Conservation (phyloP, 164 flowering plant genomes). For the Vitis riparia region DNA sequence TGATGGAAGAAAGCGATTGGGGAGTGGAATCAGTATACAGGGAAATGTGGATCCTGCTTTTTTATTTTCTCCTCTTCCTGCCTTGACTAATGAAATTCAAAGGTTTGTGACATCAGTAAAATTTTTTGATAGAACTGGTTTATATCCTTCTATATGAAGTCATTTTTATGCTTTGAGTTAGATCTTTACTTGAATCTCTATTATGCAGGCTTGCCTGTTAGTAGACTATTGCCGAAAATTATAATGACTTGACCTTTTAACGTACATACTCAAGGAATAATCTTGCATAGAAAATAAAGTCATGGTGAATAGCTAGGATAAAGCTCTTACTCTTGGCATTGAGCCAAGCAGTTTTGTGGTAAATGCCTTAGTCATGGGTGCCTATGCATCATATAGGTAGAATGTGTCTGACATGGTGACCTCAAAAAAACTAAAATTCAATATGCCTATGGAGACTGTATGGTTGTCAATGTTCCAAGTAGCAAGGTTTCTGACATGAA, state of each 20-base stretch:
- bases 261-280: not conserved
- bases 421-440: no score
- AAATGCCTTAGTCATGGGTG: no score
- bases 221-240: not conserved
- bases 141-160: not conserved
- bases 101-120: conserved; percentile 39
- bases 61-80: conserved; percentile 80
- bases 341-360: no score
- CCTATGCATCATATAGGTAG: no score
- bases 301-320: not conserved
- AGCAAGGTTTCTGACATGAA: no score
- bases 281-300: not conserved
- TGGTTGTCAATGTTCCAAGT: no score
- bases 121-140: not conserved
- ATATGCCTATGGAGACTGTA: no score
- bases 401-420: no score
- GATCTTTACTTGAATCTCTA: no score
- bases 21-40: conserved; percentile 67
- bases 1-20: conserved; percentile 87
- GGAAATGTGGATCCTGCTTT: conserved; percentile 97
- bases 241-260: not conserved
- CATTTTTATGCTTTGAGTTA: not conserved
- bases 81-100: conserved; percentile 78
- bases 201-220: not conserved
- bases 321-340: no score